Base-by-base conservation (phyloP, 2,329 filamentous ascomycete species). In the Lachnellula willkommii region DNA sequence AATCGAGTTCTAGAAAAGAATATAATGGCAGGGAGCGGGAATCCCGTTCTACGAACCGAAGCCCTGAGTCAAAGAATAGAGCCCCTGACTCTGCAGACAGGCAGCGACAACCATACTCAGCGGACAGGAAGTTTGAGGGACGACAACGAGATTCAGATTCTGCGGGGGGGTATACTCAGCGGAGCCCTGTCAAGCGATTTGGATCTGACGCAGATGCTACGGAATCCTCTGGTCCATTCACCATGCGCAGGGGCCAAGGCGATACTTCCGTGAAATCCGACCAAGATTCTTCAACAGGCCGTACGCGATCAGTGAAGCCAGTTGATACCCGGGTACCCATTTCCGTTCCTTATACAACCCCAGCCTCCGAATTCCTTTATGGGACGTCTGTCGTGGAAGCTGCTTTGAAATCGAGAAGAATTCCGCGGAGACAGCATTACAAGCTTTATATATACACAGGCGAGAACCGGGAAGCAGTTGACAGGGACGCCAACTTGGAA, bases 321-420 rank as follows among this genome's bases (percentile, higher is more conserved):
- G n/a, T 24, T 6, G 60, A 65, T 28, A 68, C 60, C 43, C 53
- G 61, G n/a, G 57, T 69, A 3, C 69, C 69, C 7, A 39, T 71
- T 17, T 64, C 67, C 6, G 77, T 88, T 17, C 82, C 84, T 1
- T 86, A 93, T 68, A 90, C 89, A 0, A 95, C 90, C 0, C 88
- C 93, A 0, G 89, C 90, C 5, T 96, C 92, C 0, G 88, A 96
- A 59, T 97, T 96, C 65, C 77, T 99, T 2, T 97, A 95, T 68
- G 94, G 94, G 5, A 82, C 81, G 46, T 89, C 88, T 2, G 84
- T 89, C 1, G 90, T 97, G 22, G 79, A 88, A 60, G 88, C 92
- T 20, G 92, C 91, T 0, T 75, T 99, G 20, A 83, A 79, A 62
- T 81, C 82, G 46, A 55, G 47, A 43, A 57, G 57, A 36, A 69